phyloP scores from a whole-genome alignment of 2,329 filamentous ascomycete species.

The Tolypocladium ovalisporum region DNA sequence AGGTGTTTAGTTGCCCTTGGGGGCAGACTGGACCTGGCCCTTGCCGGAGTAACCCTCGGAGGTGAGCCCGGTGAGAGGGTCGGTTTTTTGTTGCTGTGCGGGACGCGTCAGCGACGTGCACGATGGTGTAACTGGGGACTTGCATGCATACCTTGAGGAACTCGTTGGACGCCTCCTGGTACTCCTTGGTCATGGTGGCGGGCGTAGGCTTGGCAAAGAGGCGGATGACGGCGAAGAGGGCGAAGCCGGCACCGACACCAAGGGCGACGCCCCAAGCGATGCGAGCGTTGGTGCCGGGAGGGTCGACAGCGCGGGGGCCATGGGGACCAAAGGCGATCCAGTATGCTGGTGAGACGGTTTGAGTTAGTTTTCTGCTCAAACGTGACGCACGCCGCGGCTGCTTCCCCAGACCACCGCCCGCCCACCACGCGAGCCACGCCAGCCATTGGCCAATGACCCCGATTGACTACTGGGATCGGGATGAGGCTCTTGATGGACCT shows the following conservation, averaged over 20 bases:
- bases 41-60: conserved; percentile 69
- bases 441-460: neutral
- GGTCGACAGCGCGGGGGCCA: conserved; percentile 73
- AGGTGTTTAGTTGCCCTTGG: conserved; percentile 34
- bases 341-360: conserved; percentile 60
- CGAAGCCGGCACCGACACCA: conserved; percentile 56
- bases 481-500: conserved; percentile 3
- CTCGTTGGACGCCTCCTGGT: conserved; percentile 91
- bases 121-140: no score
- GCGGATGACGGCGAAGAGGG: conserved; percentile 63
- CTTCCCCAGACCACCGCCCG: conserved; percentile 1
- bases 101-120: neutral
- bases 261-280: conserved; percentile 62
- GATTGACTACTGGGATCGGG: neutral
- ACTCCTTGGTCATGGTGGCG: conserved; percentile 90
- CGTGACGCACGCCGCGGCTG: conserved; percentile 1
- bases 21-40: conserved; percentile 65
- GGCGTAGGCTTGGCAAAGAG: conserved; percentile 62
- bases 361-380: conserved; percentile 21
- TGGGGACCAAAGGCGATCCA: conserved; percentile 98
- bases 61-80: conserved; percentile 76
- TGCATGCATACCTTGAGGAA: conserved; percentile 62
- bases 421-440: conserved; percentile 2
- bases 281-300: conserved; percentile 76
- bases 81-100: conserved; percentile 67